Conservation (phyloP, 2,329 filamentous ascomycete genomes). For the Sordariomycetes sp. region DNA sequence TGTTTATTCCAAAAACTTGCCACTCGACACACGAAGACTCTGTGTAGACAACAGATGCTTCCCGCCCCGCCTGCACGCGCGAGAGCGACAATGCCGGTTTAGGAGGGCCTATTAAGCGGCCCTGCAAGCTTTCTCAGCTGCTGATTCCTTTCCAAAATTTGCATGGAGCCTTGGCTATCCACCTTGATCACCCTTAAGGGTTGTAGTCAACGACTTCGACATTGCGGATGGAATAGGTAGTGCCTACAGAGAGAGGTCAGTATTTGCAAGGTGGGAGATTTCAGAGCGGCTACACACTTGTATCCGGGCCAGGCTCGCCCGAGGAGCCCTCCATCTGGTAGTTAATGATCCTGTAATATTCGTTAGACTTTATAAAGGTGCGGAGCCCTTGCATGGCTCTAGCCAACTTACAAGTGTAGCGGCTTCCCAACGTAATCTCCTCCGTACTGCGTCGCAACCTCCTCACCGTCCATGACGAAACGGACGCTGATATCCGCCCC, state of each 20-base stretch:
- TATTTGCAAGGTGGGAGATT: not conserved
- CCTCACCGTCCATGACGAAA: conserved; percentile 41
- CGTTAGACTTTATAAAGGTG: not conserved
- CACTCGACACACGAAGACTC: too few relatives aligned
- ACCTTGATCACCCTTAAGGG: not conserved
- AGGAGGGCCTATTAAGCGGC: too few relatives aligned
- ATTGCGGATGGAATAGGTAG: not conserved
- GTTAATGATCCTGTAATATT: conserved; percentile 25
- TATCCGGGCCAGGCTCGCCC: conserved; percentile 25
- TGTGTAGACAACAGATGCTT: too few relatives aligned
- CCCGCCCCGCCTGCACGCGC: too few relatives aligned
- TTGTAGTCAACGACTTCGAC: conserved; percentile 1
- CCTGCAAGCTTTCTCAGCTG: too few relatives aligned
- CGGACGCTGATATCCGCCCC: conserved; percentile 38
- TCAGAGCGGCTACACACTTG: conserved; percentile 4
- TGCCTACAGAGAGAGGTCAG: not conserved
- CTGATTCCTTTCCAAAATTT: too few relatives aligned
- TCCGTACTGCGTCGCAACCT: conserved; percentile 38
- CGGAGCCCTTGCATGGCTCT: not conserved
- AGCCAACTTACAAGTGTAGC: conserved; percentile 26
- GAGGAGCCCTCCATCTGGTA: conserved; percentile 35
- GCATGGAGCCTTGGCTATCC: too few relatives aligned
- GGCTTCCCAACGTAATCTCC: conserved; percentile 35
- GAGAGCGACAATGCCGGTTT: too few relatives aligned
- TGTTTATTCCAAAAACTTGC: too few relatives aligned